A percentile compares a stretch with the other conserved stretches of the same genome.
These are phyloP conservation scores for Fraxinus sp. DNA, from an alignment of 305 asterid species.

Conservation along the genomic window DNA sequence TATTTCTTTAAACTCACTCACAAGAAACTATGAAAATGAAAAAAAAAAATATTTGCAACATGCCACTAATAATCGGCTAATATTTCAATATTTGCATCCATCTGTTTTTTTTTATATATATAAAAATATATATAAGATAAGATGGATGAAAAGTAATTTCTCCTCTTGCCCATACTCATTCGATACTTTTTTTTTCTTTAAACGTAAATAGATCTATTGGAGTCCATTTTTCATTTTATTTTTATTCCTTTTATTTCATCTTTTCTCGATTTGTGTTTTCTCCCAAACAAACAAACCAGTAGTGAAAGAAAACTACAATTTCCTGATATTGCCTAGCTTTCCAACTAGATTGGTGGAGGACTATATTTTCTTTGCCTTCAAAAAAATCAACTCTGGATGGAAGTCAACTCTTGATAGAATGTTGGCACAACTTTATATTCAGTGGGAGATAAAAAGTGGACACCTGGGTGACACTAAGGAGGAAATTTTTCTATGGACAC, in stretches of 20 bases:
- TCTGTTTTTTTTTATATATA: too few species aligned
- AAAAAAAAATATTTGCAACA: too few species aligned
- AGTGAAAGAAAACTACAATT: background rate
- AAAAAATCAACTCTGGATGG: background rate
- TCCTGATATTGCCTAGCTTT: background rate
- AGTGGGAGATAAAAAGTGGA: background rate
- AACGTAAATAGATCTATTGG: background rate
- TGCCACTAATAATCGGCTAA: background rate
- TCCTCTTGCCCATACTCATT: background rate
- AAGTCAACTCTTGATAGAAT: slow-evolving; percentile 2
- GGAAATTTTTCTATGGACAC: background rate
- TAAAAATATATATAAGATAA: too few species aligned
- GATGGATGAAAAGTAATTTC: background rate
- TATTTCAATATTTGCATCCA: background rate
- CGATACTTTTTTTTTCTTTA: background rate
- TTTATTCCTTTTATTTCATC: background rate
- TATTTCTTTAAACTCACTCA: background rate
- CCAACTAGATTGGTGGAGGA: background rate
- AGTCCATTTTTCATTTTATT: background rate
- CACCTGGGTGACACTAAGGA: background rate
- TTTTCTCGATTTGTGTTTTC: background rate
- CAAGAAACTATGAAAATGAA: background rate
- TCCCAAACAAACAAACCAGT: background rate
- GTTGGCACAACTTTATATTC: background rate
- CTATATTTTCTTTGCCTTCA: background rate